phyloP scores from a whole-genome alignment of 2,329 filamentous ascomycete genomes.

The Microcyclospora tardicrescens region DNA sequence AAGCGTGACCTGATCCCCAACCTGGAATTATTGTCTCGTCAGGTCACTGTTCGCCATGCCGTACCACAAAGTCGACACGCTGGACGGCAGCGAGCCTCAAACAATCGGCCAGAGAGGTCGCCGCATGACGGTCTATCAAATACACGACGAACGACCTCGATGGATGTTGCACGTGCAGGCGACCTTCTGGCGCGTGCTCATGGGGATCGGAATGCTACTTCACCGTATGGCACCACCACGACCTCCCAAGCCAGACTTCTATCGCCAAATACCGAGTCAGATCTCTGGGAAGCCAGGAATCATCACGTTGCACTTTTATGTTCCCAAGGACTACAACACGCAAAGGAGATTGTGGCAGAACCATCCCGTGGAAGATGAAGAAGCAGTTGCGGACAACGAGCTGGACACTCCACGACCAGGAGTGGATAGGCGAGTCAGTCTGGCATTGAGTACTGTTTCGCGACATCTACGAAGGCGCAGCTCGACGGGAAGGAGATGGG shows the following conservation, averaged over 20 bases:
- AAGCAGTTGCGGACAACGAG: conserved; percentile 1
- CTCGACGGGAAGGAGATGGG: conserved; percentile 26
- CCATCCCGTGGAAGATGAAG: conserved; percentile 5
- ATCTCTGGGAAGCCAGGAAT: conserved; percentile 33
- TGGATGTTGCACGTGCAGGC: conserved; percentile 52
- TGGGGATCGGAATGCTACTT: conserved; percentile 56
- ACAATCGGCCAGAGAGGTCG: background rate
- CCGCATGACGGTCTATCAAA: conserved; percentile 1
- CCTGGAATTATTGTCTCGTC: too few relatives aligned
- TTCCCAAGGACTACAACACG: conserved; percentile 38
- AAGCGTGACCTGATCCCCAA: too few relatives aligned
- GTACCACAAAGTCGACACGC: too few relatives aligned
- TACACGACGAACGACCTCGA: conserved; percentile 30
- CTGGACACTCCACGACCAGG: background rate
- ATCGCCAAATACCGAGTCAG: conserved; percentile 40
- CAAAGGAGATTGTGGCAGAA: conserved; percentile 25
- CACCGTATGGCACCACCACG: conserved; percentile 49
- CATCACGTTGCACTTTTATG: conserved; percentile 49
- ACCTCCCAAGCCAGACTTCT: conserved; percentile 49
- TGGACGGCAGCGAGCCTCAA: too few relatives aligned
- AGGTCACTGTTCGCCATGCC: too few relatives aligned
- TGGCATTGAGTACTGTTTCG: conserved; percentile 9
- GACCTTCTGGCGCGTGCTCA: conserved; percentile 52
- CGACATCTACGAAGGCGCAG: conserved; percentile 12
- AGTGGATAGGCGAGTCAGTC: conserved; percentile 10